These are phyloP conservation scores for Kalmanozyma brasiliensis DNA, from an alignment of 1,284 basidiomycete species.

Conservation along the genomic window DNA sequence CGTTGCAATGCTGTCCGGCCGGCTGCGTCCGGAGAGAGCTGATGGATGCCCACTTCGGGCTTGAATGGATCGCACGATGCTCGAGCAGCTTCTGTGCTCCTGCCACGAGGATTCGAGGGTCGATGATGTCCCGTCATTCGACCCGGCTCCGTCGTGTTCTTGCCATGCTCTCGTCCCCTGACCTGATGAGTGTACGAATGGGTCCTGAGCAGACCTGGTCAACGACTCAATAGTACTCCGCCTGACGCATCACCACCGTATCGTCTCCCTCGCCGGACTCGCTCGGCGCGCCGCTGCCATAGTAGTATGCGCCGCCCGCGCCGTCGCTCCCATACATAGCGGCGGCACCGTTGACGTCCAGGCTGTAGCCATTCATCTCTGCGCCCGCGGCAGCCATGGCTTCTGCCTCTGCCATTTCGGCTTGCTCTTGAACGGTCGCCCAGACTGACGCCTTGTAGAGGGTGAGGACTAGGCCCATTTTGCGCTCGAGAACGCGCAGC, in stretches of 20 bases:
- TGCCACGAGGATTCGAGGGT: too few relatives aligned
- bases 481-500: slow-evolving; percentile 85
- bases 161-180: too few relatives aligned
- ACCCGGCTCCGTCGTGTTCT: too few relatives aligned
- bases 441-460: slow-evolving; percentile 95
- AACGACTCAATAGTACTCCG: slow-evolving; percentile 38
- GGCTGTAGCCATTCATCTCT: slow-evolving; percentile 17
- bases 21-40: too few relatives aligned
- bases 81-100: too few relatives aligned
- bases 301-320: slow-evolving; percentile 15
- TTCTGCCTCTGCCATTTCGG: slow-evolving; percentile 71
- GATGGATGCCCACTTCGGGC: too few relatives aligned
- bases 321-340: slow-evolving; percentile 13
- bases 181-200: background rate
- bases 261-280: slow-evolving; percentile 31
- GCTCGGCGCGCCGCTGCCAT: slow-evolving; percentile 1
- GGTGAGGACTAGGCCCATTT: slow-evolving; percentile 81
- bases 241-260: slow-evolving; percentile 42
- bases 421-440: slow-evolving; percentile 89
- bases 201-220: background rate
- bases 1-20: too few relatives aligned
- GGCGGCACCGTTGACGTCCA: slow-evolving; percentile 32
- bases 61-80: too few relatives aligned
- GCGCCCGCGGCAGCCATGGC: slow-evolving; percentile 41
- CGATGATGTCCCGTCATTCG: too few relatives aligned